Evolutionary conservation across 768 basidiomycete species (phyloP).

Genomic region (Cystobasidium tubakii): DNA sequence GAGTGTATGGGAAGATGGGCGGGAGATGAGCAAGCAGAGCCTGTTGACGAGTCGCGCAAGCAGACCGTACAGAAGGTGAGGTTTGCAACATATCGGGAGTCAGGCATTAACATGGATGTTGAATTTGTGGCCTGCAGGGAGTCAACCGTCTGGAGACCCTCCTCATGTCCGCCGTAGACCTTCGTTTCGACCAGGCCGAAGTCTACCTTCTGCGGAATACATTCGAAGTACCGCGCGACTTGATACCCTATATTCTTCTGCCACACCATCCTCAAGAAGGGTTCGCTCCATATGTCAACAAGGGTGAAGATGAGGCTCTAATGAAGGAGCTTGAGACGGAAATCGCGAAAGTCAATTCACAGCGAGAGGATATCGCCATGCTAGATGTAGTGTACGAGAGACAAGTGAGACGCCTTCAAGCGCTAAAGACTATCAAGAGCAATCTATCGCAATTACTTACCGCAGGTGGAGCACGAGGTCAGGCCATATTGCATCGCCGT

Average conservation of each 20-base stretch:
- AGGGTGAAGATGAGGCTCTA: conserved; percentile 30
- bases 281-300: neutral
- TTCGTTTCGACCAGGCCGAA: conserved; percentile 45
- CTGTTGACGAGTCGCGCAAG: conserved; percentile 23
- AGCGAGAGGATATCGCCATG: conserved; percentile 38
- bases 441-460: conserved; percentile 13
- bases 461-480: conserved; percentile 20
- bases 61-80: conserved; percentile 40
- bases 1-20: conserved; percentile 31
- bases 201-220: conserved; percentile 44
- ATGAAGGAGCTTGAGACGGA: conserved; percentile 42
- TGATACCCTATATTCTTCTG: conserved; percentile 42
- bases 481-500: neutral
- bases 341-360: conserved; percentile 39
- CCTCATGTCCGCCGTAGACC: conserved; percentile 43
- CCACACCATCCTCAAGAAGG: conserved; percentile 36
- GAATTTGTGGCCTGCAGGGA: conserved; percentile 34
- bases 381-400: conserved; percentile 40
- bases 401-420: conserved; percentile 22
- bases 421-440: conserved; percentile 22
- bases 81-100: neutral
- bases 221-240: conserved; percentile 35
- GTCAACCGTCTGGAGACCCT: conserved; percentile 44
- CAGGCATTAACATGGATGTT: too few relatives aligned
- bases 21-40: conserved; percentile 2